A percentile compares a stretch with the other conserved stretches of the same genome.
Conservation (phyloP, 1,284 basidiomycete species). For the Cryptococcus amylolentus region DNA sequence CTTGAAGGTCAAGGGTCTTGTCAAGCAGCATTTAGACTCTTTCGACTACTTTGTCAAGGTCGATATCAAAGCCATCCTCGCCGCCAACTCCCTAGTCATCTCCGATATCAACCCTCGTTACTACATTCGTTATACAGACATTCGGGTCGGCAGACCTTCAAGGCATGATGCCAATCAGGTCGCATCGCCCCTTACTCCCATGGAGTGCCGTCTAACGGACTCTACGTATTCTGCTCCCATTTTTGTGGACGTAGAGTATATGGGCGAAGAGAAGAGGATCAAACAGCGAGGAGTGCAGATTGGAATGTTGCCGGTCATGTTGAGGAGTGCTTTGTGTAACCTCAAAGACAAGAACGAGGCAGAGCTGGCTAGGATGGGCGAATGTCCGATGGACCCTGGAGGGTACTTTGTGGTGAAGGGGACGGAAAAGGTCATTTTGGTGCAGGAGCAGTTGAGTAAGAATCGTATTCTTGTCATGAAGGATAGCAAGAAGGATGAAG, state of each 20-base stretch:
- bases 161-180: conserved; percentile 68
- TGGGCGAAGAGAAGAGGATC: conserved; percentile 84
- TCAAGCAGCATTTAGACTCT: conserved; percentile 99
- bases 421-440: conserved; percentile 98
- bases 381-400: conserved; percentile 97
- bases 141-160: conserved; percentile 85
- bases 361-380: conserved; percentile 85
- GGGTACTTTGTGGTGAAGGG: conserved; percentile 99
- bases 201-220: conserved; percentile 95
- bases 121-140: conserved; percentile 96
- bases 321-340: conserved; percentile 90
- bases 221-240: conserved; percentile 94
- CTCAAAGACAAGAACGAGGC: conserved; percentile 73
- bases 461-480: conserved; percentile 99
- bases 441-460: conserved; percentile 98
- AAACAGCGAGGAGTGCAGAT: conserved; percentile 80
- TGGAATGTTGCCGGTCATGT: conserved; percentile 93
- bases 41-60: conserved; percentile 99
- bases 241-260: conserved; percentile 93
- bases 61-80: conserved; percentile 94
- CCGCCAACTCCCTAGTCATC: conserved; percentile 86
- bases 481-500: conserved; percentile 82
- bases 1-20: conserved; percentile 93
- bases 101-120: conserved; percentile 97
- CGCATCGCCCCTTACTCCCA: conserved; percentile 76